phyloP scores from a whole-genome alignment of 108 stramenopile genomes.

The Schizochytrium sp. region DNA sequence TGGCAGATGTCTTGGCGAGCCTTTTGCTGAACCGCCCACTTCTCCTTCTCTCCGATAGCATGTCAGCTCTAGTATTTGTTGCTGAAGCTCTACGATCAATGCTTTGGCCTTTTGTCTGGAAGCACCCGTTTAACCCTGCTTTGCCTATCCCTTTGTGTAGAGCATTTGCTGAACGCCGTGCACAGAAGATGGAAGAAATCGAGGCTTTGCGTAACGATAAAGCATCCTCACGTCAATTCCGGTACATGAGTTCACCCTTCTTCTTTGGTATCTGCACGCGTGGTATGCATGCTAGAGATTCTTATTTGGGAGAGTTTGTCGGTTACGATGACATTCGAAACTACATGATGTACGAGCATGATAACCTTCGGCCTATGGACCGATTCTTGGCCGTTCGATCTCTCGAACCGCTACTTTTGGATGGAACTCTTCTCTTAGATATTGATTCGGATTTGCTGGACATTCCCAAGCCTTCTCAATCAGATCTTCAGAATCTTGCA shows the following conservation, averaged over 20 bases:
- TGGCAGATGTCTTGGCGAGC: constrained; percentile 46
- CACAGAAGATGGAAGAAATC: constrained; percentile 10
- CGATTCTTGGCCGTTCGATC: constrained; percentile 20
- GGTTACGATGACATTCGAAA: constrained; percentile 21
- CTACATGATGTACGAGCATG: constrained; percentile 58
- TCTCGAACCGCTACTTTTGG: constrained; percentile 35
- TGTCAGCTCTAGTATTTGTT: not conserved
- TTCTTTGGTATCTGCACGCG: constrained; percentile 47
- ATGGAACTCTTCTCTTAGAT: constrained; percentile 39
- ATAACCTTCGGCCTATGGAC: constrained; percentile 22
- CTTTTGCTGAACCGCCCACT: constrained; percentile 36
- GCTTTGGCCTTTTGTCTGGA: constrained; percentile 62
- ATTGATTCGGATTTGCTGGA: constrained; percentile 45
- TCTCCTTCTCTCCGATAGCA: constrained; percentile 24
- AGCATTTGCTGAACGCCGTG: constrained; percentile 26
- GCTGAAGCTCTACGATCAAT: constrained; percentile 37
- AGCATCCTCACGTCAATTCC: constrained; percentile 6
- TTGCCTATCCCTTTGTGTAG: not conserved
- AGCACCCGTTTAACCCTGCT: not conserved
- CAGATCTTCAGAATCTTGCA: constrained; percentile 2
- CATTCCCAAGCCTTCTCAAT: constrained; percentile 21
- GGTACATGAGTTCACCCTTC: constrained; percentile 32
- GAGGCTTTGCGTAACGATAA: constrained; percentile 14
- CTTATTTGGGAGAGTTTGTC: constrained; percentile 9
- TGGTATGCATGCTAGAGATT: constrained; percentile 8